A percentile compares a stretch with the other conserved stretches of the same genome.
Evolutionary conservation across 352 stramenopile species (phyloP).

Genomic region (Pythium pyrilobum): DNA sequence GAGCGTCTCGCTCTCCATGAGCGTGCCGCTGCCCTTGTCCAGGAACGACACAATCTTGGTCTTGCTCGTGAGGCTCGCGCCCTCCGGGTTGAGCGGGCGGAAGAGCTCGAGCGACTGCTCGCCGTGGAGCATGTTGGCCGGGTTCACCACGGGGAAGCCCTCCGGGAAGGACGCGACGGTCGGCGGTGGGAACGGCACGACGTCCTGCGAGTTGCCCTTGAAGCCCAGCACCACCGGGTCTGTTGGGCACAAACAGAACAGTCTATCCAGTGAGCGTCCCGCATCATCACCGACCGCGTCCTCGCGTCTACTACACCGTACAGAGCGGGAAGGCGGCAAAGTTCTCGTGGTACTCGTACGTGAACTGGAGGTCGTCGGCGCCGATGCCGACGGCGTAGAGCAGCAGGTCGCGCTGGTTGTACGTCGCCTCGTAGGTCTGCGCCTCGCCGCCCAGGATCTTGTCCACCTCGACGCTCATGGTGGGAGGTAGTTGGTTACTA

Average conservation of each 20-base stretch:
- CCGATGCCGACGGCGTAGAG: conserved; percentile 87
- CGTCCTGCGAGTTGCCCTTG: conserved; percentile 83
- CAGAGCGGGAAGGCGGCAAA: conserved; percentile 87
- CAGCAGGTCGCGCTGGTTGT: conserved; percentile 89
- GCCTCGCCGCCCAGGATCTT: conserved; percentile 53
- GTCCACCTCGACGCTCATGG: conserved; percentile 57
- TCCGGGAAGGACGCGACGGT: conserved; percentile 50
- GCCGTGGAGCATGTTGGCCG: conserved; percentile 79
- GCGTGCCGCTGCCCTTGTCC: conserved; percentile 76
- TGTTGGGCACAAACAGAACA: not conserved
- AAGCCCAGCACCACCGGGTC: conserved; percentile 83
- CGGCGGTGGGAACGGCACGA: conserved; percentile 83
- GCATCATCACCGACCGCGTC: not conserved
- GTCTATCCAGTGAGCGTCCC: too few relatives aligned
- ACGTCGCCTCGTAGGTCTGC: conserved; percentile 52
- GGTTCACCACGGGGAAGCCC: conserved; percentile 73
- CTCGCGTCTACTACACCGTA: too few relatives aligned
- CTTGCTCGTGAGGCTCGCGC: conserved; percentile 46
- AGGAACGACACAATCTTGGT: conserved; percentile 79
- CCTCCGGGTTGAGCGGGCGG: conserved; percentile 53
- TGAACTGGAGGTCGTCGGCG: conserved; percentile 82
- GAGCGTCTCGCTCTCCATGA: conserved; percentile 84
- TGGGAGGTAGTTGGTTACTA: not conserved
- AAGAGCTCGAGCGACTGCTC: conserved; percentile 84
- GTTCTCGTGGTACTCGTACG: conserved; percentile 81